Evolutionary conservation across 2,329 filamentous ascomycete species (phyloP), one percentile per base, ranked within the genome.

Genomic region (Alternaria ethzedia): DNA sequence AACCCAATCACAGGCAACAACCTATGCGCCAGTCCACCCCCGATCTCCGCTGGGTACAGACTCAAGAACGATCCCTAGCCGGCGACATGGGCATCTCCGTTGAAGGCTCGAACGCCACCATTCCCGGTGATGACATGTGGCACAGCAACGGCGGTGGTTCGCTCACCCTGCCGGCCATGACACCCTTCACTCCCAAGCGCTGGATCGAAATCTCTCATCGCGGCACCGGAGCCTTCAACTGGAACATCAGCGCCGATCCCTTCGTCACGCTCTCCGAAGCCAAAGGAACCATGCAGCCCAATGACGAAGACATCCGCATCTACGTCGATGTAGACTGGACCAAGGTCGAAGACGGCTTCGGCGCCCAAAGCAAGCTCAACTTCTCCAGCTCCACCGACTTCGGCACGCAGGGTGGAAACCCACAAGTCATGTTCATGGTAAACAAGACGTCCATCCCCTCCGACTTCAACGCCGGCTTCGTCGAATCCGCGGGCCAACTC

Each of bases 21-120:
- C 89, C 90, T 1, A 91, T 91, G 90, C 83, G 89, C 32, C 90
- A 92, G 72, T 85, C 86, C 0, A 84, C 90, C 1, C 89, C 90
- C 0, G 84, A 86, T 8, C 82, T 91, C 66, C 80, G 84, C 6
- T 89, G 87, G 67, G 86, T 90, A 1, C 87, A 90, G 73, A 83
- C 82, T 3, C 79, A 83, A 2, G 87, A 90, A 56, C 83, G 84
- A 12, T 85, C 86, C 6, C 80, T 91, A 6, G 85, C 87, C 0
- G 90, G 90, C 8, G 84, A 89, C 57, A 81, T 92, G 59, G 88
- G 89, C 21, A 81, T 93, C 47, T 82, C 86, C 1, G 83, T 91
- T 2, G 89, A 92, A 73, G 89, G 87, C 1, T 86, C 84, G 64
- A 91, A 91, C 66, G 90, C 88, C 1, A 88, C 87, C 0, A 86